A percentile compares a stretch with the other conserved stretches of the same genome.
phyloP scores from a whole-genome alignment of 345 rosid species.

The Lepidium didymum region DNA sequence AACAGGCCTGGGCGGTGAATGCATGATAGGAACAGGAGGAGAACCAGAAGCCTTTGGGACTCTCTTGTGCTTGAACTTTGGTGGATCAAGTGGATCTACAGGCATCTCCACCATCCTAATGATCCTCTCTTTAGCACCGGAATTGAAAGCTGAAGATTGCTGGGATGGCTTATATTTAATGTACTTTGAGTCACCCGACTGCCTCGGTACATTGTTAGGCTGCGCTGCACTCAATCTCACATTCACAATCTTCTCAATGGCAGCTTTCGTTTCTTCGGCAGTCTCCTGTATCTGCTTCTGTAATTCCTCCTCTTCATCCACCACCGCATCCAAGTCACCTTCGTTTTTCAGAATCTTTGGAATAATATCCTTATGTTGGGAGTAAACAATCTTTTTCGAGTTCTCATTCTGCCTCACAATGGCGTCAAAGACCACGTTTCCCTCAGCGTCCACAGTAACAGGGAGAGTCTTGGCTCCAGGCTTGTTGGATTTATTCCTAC shows the following conservation, averaged over 20 bases:
- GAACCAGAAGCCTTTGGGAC: conserved; percentile 75
- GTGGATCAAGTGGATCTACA: conserved; percentile 78
- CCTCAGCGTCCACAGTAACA: conserved; percentile 74
- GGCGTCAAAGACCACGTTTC: conserved; percentile 77
- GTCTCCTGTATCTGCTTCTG: conserved; percentile 55
- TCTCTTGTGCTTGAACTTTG: conserved; percentile 74
- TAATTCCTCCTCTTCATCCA: conserved; percentile 36
- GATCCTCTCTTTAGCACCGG: conserved; percentile 81
- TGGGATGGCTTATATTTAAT: conserved; percentile 76
- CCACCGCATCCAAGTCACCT: conserved; percentile 20
- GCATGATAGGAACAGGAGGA: conserved; percentile 83
- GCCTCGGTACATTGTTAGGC: conserved; percentile 62
- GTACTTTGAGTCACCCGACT: conserved; percentile 51
- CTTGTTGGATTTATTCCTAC: conserved; percentile 29
- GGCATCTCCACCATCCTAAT: conserved; percentile 75
- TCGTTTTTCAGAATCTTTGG: conserved; percentile 57
- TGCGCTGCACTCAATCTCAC: conserved; percentile 81
- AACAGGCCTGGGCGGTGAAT: conserved; percentile 78
- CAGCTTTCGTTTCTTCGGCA: conserved; percentile 63
- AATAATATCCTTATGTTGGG: conserved; percentile 66
- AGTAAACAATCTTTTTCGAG: conserved; percentile 51
- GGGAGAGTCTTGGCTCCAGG: conserved; percentile 70
- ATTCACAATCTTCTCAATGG: conserved; percentile 62
- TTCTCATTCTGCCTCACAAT: conserved; percentile 58
- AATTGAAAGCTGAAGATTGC: conserved; percentile 65